phyloP scores from a whole-genome alignment of 2,329 filamentous ascomycete genomes.

The Aspergillus vadensis region DNA sequence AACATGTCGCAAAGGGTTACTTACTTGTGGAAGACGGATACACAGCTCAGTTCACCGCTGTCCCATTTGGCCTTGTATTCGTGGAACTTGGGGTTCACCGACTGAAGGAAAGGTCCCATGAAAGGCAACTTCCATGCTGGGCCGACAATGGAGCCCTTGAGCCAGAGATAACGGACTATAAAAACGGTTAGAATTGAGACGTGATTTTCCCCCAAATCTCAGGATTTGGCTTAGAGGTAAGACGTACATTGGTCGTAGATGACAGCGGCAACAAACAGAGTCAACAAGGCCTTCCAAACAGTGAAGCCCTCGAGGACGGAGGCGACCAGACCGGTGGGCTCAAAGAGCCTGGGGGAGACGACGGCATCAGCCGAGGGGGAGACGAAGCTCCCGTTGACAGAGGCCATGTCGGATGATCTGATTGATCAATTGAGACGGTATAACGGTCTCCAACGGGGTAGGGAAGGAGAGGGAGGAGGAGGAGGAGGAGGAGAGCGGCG shows the following conservation, averaged over 20 bases:
- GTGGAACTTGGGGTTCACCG: constrained; percentile 86
- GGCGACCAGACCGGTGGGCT: constrained; percentile 53
- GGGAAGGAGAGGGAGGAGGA: constrained; percentile 9
- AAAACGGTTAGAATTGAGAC: not conserved
- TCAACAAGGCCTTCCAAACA: constrained; percentile 68
- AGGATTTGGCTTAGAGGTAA: not conserved
- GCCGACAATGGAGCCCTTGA: constrained; percentile 75
- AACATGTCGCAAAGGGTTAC: constrained; percentile 27
- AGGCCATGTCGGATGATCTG: constrained; percentile 38
- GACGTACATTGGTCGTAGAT: constrained; percentile 87
- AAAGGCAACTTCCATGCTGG: constrained; percentile 77
- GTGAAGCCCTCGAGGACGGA: constrained; percentile 61
- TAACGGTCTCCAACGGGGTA: constrained; percentile 19
- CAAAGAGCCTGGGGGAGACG: constrained; percentile 57
- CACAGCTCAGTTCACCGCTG: constrained; percentile 89
- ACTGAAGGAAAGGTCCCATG: constrained; percentile 94
- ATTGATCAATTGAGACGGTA: constrained; percentile 20
- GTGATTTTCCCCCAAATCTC: not conserved
- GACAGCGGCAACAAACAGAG: constrained; percentile 69
- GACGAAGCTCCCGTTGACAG: constrained; percentile 67
- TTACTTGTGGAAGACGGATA: constrained; percentile 99
- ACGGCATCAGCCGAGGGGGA: constrained; percentile 68
- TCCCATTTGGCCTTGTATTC: constrained; percentile 91
- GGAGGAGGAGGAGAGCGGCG: constrained; percentile 8
- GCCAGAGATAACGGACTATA: constrained; percentile 72